Evolutionary conservation across 1,284 basidiomycete genomes (phyloP), one percentile per base, ranked within the genome.

Genomic region (Cutaneotrichosporon sp.): DNA sequence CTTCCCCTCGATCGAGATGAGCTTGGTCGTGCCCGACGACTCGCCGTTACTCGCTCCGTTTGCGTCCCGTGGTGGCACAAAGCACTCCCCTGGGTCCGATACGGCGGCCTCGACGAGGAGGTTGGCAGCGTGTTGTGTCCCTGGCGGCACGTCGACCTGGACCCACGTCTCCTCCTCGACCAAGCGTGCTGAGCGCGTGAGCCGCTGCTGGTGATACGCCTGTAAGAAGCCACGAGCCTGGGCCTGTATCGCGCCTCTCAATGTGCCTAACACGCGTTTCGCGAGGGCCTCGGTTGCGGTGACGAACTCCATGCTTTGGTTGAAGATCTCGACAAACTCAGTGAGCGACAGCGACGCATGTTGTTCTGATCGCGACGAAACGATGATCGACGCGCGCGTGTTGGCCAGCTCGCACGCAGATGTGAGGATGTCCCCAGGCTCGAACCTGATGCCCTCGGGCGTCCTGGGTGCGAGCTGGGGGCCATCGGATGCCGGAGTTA

Each of bases 171-270:
- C 81, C 58, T 81, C 80, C 66, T 82, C 80, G 8, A 99, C 95
- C 14, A 92, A 82, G 76, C 90, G 92, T 30, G 95, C 93, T 5
- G 90, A 91, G 66, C 86, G 86, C 2, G 89, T 88, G 64, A 98
- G 86, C 59, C 90, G 85, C n/a, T 84, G 80, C 68, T 91, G 88
- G 77, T 99, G 96, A 81, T 95, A 97, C 0, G 84, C 80, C 70
- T 90, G 88, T 32, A 99, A 81, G 82, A 95, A 99, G 3, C 85
- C 81, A 78, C 95, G 95, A 7, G 92, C 91, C 87, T 94, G 92
- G 59, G 87, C 85, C 46, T 92, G 87, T 51, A 92, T 85, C 1
- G 88, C 89, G 6, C 92, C 92, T 59, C 95, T 84, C 31, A 99
- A 81, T 5, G 91, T 90, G 55, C 96, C 91, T 65, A 97, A 92